phyloP scores from a whole-genome alignment of 1,284 basidiomycete species.

The Mycena sp. region DNA sequence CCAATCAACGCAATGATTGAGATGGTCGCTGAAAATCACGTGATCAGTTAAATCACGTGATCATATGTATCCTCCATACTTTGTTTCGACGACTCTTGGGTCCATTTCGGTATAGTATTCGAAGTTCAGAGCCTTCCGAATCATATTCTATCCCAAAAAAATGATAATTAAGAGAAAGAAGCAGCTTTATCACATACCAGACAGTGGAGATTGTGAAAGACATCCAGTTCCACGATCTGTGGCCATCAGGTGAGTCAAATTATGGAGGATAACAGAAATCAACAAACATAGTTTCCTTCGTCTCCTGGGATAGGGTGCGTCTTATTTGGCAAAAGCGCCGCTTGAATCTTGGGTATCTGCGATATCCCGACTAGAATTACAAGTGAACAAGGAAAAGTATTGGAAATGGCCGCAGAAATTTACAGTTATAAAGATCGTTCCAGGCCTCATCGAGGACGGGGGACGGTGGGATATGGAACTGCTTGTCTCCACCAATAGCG shows the following conservation, averaged over 20 bases:
- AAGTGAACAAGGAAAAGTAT: neutral
- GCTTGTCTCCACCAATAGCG: conserved; percentile 14
- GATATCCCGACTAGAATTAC: conserved; percentile 1
- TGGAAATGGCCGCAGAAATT: neutral
- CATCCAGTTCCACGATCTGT: conserved; percentile 24
- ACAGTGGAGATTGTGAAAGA: conserved; percentile 30
- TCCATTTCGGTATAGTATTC: too few species aligned
- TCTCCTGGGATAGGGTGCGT: conserved; percentile 25
- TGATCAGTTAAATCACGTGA: too few species aligned
- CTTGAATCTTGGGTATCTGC: conserved; percentile 14
- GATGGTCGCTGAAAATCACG: neutral
- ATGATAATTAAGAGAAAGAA: neutral
- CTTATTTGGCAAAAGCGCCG: conserved; percentile 16
- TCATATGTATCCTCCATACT: too few species aligned
- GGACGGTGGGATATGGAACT: conserved; percentile 8
- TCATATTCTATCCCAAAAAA: conserved; percentile 5
- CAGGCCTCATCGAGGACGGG: neutral
- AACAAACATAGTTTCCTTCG: conserved; percentile 8
- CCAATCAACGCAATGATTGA: conserved; percentile 11
- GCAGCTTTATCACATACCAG: conserved; percentile 14
- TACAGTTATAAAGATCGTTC: conserved; percentile 16
- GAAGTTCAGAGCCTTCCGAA: conserved; percentile 2
- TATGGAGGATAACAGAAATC: neutral
- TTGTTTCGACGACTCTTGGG: too few species aligned
- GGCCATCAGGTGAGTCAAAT: neutral